Evolutionary conservation across 768 basidiomycete genomes (phyloP), one percentile per base, ranked within the genome.

Genomic region (Rhizopogon salebrosus): DNA sequence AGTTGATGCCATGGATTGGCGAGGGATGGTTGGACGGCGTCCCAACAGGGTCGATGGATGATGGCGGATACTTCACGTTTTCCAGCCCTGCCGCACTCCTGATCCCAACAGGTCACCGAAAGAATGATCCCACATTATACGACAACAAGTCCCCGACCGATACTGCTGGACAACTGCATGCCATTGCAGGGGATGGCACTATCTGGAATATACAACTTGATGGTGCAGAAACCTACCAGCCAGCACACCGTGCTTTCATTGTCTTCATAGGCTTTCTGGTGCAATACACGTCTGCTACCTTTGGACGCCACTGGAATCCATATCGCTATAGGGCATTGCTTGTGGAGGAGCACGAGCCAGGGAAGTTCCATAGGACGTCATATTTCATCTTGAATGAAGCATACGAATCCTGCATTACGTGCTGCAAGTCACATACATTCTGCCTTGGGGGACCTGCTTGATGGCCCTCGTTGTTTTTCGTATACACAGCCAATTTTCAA

Each of bases 1-100:
- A 38, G 38, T 38, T 38, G 4, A 9, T 38, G 5, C 38, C 38
- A 38, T 11, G 38, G 38, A 18, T 38, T 20, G 18, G 18, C 18
- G 18, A 38, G 18, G 38, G 38, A 38, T 38, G 38, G 38, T 11
- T 38, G 18, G 18, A 38, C 24, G 48, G 35, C n/a, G 18, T 49
- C 11, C 48, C 48, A 20, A 49, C 35, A 11, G 48, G 48, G 48
- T 20, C 31, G 6, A 49, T 49, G 48, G 48, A 49, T 6, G 48
- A 49, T 22, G 35, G 6, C 20, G 48, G 48, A 18, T 37, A 49
- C 18, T 37, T 49, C 35, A 49, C 48, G 6, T 49, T 49, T 24
- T 35, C 35, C 23, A 14, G 34, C 9, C 18, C 34, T 24, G 34
- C 22, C 37, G 31, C 38, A 20, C 38, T 22, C 24, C 23, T 22